Percentiles rank a stretch among this genome's conserved stretches.
Evolutionary conservation across 164 flowering plant genomes (phyloP).

Genomic region (Kingdonia uniflora): DNA sequence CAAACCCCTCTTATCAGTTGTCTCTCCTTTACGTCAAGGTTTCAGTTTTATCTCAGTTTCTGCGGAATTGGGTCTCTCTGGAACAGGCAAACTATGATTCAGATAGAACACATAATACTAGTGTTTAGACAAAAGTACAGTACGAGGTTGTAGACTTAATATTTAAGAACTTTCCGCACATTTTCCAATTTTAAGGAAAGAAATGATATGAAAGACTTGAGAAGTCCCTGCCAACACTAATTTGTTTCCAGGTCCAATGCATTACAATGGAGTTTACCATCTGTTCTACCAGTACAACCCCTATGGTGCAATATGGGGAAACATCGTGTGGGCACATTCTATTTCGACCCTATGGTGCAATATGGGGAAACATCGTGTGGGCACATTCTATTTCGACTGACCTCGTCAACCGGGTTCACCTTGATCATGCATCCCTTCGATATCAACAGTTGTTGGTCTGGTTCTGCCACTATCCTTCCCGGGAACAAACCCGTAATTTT

Average conservation of each 20-base stretch:
- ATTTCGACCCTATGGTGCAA: slow-evolving; percentile 28
- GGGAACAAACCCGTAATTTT: slow-evolving; percentile 30
- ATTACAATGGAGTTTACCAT: slow-evolving; percentile 29
- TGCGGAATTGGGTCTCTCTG: no score
- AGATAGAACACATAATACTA: no score
- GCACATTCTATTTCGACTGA: slow-evolving; percentile 44
- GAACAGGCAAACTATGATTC: no score
- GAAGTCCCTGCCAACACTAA: no score
- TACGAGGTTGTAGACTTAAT: no score
- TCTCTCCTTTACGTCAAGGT: no score
- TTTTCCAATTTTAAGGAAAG: no score
- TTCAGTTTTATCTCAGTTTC: no score
- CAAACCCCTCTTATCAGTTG: no score
- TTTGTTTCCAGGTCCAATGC: slow-evolving; percentile 23
- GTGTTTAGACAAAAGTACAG: no score
- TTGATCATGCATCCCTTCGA: slow-evolving; percentile 30
- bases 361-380: slow-evolving; percentile 46
- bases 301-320: slow-evolving; percentile 33
- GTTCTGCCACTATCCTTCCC: slow-evolving; percentile 47
- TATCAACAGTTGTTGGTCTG: slow-evolving; percentile 37
- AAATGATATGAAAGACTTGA: no score
- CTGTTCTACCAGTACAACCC: slow-evolving; percentile 39
- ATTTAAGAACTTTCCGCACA: no score
- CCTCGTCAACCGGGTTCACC: slow-evolving; percentile 38
- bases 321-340: slow-evolving; percentile 51